A percentile compares a stretch with the other conserved stretches of the same genome.
phyloP scores from a whole-genome alignment of 345 rosid species.

The Linum lewisii region DNA sequence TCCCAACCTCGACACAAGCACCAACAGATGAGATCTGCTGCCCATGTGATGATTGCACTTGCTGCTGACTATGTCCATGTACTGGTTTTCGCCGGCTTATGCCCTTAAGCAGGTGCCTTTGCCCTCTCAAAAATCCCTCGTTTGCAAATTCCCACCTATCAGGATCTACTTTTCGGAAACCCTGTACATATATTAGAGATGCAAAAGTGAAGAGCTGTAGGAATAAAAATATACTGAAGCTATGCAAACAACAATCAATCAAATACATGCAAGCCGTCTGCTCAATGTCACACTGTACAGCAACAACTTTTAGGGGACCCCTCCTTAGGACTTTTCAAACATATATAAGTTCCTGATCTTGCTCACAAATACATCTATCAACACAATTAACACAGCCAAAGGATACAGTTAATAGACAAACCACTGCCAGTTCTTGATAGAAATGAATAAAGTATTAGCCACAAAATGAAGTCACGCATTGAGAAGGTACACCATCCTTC shows the following conservation, averaged over 20 bases:
- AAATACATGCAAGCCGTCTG: background rate
- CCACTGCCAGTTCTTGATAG: background rate
- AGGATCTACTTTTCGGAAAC: constrained; percentile 80
- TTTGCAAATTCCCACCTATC: constrained; percentile 90
- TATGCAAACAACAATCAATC: background rate
- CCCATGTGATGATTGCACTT: constrained; percentile 9
- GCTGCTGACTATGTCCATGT: constrained; percentile 25
- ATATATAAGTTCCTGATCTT: background rate
- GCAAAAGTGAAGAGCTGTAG: background rate
- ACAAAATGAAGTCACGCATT: background rate
- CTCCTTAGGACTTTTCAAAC: background rate
- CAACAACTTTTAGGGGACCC: background rate
- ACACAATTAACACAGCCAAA: background rate
- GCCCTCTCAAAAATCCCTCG: constrained; percentile 86
- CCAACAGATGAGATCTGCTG: constrained; percentile 17
- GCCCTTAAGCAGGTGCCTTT: constrained; percentile 60
- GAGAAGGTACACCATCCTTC: too few relatives aligned
- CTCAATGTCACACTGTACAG: background rate
- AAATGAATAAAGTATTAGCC: background rate
- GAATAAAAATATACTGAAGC: background rate
- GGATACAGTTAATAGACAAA: background rate
- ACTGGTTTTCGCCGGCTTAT: constrained; percentile 64
- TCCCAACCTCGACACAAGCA: constrained; percentile 59
- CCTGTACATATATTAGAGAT: constrained; percentile 26
- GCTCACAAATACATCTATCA: background rate